Evolutionary conservation across 169 alveolate genomes (phyloP), one percentile per base, ranked within the genome.

Genomic region (Cryptosporidium sp.): DNA sequence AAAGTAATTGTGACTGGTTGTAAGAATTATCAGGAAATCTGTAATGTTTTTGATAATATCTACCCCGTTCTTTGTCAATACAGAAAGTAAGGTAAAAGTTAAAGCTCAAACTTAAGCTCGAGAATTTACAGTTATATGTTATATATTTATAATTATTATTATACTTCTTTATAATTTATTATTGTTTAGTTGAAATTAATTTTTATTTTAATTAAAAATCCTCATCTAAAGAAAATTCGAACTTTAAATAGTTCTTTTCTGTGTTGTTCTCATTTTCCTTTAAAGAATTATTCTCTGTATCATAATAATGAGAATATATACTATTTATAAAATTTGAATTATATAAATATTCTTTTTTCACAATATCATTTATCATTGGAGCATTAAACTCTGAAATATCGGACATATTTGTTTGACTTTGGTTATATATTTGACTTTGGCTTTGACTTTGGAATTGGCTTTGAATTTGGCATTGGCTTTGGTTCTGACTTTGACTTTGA

Each of bases 1-100:
- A 99, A 98, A 93, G 97, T 98, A 56, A 99, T 98, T 44, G 94
- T 99, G 53, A 99, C 99, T 18, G 99, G 99, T 3, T 98, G 99
- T 80, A 98, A 97, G 73, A 97, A 96, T 5, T 93, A 96, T 62
- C 95, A 96, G 48, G 98, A 97, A 72, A 95, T 98, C 6, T 91
- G 95, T 71, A 84, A 92, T 37, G 99, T 98, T 37, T 97, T 95
- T 92, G 91, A 95, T 18, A 94, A 94, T 31, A 98, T 98, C 53
- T 93, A 95, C 61, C 98, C 98, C 3, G 96, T 97, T 31, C 86
- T 98, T 65, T 72, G 93, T 51, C 94, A 96, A 72, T 97, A 94
- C 92, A 94, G 92, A 91, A 96, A 95, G 91, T 94, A 94, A 84
- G 87, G 75, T 45, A 29, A 21, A 31, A 33, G 45, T 31, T 65